Conservation (phyloP, 495 filamentous ascomycete species). For the Aspergillus funiculosus region DNA sequence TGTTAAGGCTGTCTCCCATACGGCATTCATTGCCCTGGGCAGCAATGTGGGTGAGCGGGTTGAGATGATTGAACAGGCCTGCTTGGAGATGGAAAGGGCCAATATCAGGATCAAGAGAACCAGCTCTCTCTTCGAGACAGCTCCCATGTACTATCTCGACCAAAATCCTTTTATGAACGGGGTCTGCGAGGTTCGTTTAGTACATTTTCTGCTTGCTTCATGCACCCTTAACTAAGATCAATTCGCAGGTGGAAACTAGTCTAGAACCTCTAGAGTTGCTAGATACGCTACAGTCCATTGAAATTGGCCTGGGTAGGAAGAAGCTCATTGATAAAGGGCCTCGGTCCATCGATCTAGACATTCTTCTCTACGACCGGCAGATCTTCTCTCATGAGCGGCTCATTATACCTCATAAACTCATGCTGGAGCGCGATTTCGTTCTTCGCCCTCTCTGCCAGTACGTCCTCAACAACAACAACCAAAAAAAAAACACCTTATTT, state of each 20-base stretch:
- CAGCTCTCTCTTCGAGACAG: slow-evolving; percentile 87
- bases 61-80: slow-evolving; percentile 74
- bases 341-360: slow-evolving; percentile 88
- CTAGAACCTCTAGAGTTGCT: slow-evolving; percentile 70
- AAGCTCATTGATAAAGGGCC: slow-evolving; percentile 92
- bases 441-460: slow-evolving; percentile 85
- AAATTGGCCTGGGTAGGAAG: slow-evolving; percentile 66
- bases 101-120: slow-evolving; percentile 72
- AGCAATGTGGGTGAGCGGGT: slow-evolving; percentile 90
- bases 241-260: slow-evolving; percentile 68
- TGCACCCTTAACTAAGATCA: background rate
- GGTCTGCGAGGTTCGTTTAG: slow-evolving; percentile 69
- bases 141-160: slow-evolving; percentile 91
- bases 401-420: slow-evolving; percentile 75
- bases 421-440: slow-evolving; percentile 91
- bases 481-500: too few relatives aligned
- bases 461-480: too few relatives aligned
- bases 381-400: slow-evolving; percentile 62
- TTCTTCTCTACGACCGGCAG: slow-evolving; percentile 76
- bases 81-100: slow-evolving; percentile 62
- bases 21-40: slow-evolving; percentile 80
- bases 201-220: background rate
- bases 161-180: slow-evolving; percentile 89
- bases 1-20: slow-evolving; percentile 30
- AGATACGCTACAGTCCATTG: slow-evolving; percentile 74